These are phyloP conservation scores for Mycotypha africana DNA, from an alignment of 371 early-diverging fungal species.

Conservation along the genomic window DNA sequence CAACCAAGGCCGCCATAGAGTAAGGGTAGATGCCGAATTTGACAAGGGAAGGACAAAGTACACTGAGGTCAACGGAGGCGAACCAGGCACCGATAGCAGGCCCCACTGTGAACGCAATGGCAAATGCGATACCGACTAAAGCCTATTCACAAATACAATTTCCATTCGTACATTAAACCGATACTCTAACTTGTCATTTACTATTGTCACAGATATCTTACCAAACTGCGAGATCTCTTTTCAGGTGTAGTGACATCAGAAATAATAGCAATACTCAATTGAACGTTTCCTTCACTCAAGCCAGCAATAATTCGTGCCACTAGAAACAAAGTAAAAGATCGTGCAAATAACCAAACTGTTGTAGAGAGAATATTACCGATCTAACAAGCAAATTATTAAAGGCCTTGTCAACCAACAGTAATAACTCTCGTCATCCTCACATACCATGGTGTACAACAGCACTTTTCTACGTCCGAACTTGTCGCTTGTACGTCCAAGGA, in stretches of 20 bases:
- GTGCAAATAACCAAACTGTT: conserved; percentile 83
- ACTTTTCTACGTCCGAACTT: conserved; percentile 79
- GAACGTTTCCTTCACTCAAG: conserved; percentile 95
- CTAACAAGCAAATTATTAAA: conserved; percentile 33
- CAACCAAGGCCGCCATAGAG: conserved; percentile 83
- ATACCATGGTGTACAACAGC: conserved; percentile 82
- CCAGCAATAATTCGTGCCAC: conserved; percentile 90
- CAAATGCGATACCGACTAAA: conserved; percentile 94
- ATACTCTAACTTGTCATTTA: background rate
- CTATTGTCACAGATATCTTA: too few species aligned
- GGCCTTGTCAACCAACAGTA: too few species aligned
- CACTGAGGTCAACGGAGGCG: conserved; percentile 65
- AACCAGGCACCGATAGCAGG: conserved; percentile 93
- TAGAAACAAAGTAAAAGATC: conserved; percentile 78
- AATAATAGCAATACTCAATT: conserved; percentile 92
- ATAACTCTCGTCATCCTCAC: too few species aligned
- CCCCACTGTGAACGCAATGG: conserved; percentile 93
- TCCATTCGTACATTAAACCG: too few species aligned
- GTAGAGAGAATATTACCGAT: conserved; percentile 86
- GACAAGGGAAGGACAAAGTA: conserved; percentile 44
- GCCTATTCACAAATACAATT: too few species aligned
- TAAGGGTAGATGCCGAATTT: conserved; percentile 67
- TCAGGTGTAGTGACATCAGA: conserved; percentile 85
- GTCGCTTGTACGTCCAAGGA: conserved; percentile 83
- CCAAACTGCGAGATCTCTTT: conserved; percentile 74